These are phyloP conservation scores for Colletotrichum scovillei DNA, from an alignment of 2,329 filamentous ascomycete genomes.

Conservation along the genomic window DNA sequence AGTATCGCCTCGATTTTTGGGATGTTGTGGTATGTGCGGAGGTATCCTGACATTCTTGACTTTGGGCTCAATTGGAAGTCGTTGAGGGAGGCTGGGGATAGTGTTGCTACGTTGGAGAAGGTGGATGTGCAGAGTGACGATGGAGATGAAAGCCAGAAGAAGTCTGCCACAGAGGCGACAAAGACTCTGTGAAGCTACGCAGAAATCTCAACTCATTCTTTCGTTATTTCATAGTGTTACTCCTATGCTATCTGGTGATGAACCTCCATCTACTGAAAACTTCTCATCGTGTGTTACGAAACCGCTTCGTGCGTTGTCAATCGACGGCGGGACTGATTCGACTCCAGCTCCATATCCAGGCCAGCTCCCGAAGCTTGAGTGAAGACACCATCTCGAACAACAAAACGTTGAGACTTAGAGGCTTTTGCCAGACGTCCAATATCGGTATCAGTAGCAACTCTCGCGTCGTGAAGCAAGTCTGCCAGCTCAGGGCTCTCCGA, in stretches of 20 bases:
- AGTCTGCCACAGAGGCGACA: background rate
- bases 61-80: conserved; percentile 18
- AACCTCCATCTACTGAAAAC: background rate
- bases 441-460: background rate
- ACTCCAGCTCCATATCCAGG: background rate
- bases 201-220: background rate
- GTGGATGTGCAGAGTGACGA: conserved; percentile 1
- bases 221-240: background rate
- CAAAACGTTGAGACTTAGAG: background rate
- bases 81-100: conserved; percentile 2
- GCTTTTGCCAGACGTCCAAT: background rate
- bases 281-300: background rate
- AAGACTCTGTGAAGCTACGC: background rate
- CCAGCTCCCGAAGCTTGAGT: background rate
- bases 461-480: background rate
- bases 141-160: background rate
- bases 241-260: too few species aligned
- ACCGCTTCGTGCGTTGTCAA: background rate
- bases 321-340: background rate
- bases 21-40: conserved; percentile 42
- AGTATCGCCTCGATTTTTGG: conserved; percentile 46
- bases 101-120: conserved; percentile 6
- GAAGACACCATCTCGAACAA: background rate
- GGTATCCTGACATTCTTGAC: conserved; percentile 37
- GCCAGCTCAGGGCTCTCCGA: background rate